Conservation (phyloP, 2,329 filamentous ascomycete species). For the Nigrospora sphaerica region DNA sequence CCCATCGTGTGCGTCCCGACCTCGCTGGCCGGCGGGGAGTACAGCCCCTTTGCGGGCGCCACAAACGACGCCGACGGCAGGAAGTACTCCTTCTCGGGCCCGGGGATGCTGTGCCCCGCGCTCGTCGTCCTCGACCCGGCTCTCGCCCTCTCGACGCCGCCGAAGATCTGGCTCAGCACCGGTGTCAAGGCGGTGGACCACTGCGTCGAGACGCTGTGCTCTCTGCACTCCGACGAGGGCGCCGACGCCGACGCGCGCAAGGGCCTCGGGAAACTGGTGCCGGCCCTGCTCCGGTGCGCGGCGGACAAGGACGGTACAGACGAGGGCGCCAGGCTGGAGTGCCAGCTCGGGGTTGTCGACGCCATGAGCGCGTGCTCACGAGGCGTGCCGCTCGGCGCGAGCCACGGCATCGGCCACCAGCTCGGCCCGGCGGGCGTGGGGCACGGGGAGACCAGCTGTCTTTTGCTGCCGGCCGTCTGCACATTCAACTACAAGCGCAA, state of each 20-base stretch:
- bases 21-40: constrained; percentile 27
- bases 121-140: constrained; percentile 51
- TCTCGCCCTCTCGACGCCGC: constrained; percentile 42
- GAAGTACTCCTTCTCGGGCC: constrained; percentile 22
- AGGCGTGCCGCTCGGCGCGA: constrained; percentile 37
- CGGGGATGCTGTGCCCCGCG: constrained; percentile 30
- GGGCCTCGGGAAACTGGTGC: constrained; percentile 13
- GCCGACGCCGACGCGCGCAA: constrained; percentile 11
- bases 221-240: constrained; percentile 10
- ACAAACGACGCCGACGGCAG: constrained; percentile 17
- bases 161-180: constrained; percentile 48
- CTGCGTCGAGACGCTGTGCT: constrained; percentile 23
- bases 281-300: constrained; percentile 12
- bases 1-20: constrained; percentile 27
- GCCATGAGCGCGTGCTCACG: constrained; percentile 39
- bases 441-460: constrained; percentile 54
- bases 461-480: constrained; percentile 46
- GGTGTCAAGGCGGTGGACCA: constrained; percentile 31
- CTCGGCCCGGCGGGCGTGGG: constrained; percentile 48
- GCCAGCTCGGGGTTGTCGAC: constrained; percentile 42
- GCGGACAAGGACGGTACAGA: constrained; percentile 23
- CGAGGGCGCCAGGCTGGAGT: constrained; percentile 34
- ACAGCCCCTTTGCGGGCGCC: constrained; percentile 21
- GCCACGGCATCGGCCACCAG: constrained; percentile 46
- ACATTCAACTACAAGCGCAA: constrained; percentile 42